These are phyloP conservation scores for Clavispora asparagi DNA, from an alignment of 805 yeast genomes.

Conservation along the genomic window DNA sequence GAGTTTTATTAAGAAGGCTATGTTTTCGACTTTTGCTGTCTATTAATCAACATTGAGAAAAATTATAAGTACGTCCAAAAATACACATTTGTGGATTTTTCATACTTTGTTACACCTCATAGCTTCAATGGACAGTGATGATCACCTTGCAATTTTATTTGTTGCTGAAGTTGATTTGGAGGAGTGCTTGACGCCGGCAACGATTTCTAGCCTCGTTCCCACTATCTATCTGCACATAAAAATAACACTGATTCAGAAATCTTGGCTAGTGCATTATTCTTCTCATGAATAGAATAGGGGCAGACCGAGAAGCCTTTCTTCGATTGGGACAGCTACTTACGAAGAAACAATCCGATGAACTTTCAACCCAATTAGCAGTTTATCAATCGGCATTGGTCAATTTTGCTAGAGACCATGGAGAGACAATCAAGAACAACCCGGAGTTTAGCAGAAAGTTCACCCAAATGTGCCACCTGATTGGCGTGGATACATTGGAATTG, in stretches of 20 bases:
- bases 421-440: slow-evolving; percentile 58
- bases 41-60: no score
- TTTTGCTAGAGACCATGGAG: slow-evolving; percentile 68
- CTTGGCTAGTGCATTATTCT: not conserved
- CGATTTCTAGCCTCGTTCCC: no score
- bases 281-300: slow-evolving; percentile 2
- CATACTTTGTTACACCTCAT: no score
- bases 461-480: slow-evolving; percentile 70
- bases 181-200: no score
- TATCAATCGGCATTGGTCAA: slow-evolving; percentile 74
- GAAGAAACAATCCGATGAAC: slow-evolving; percentile 52
- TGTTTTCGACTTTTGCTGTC: no score
- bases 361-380: slow-evolving; percentile 65
- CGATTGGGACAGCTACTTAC: slow-evolving; percentile 47
- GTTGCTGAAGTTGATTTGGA: no score
- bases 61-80: no score
- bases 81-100: no score
- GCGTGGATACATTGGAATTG: slow-evolving; percentile 71
- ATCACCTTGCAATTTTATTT: no score
- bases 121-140: no score
- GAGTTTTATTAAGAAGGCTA: no score
- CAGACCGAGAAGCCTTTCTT: slow-evolving; percentile 28
- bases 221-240: not conserved
- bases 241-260: not conserved
- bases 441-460: slow-evolving; percentile 68